Evolutionary conservation across 257 asterid species (phyloP).

Genomic region (Capsicum chinense): DNA sequence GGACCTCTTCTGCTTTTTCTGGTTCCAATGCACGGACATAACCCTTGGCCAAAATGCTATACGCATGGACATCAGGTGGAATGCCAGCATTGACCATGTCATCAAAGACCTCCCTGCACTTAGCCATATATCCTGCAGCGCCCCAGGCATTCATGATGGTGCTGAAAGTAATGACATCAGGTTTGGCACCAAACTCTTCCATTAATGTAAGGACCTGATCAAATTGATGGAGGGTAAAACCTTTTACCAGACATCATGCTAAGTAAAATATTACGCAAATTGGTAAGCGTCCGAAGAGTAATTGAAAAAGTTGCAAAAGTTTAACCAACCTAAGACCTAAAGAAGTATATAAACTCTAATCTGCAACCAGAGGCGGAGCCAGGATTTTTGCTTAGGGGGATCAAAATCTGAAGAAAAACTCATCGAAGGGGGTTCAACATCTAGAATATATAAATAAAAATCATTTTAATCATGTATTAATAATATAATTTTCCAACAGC

Average conservation of each 20-base stretch:
- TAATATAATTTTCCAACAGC: too few relatives aligned
- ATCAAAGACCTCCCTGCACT: slow-evolving; percentile 66
- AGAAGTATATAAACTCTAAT: neutral
- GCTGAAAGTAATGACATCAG: slow-evolving; percentile 71
- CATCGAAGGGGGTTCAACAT: too few relatives aligned
- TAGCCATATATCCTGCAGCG: slow-evolving; percentile 64
- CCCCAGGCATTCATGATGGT: slow-evolving; percentile 80
- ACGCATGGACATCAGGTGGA: slow-evolving; percentile 59
- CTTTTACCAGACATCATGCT: neutral
- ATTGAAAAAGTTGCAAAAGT: slow-evolving; percentile 1
- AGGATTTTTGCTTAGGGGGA: too few relatives aligned
- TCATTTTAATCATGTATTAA: too few relatives aligned
- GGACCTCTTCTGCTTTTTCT: slow-evolving; percentile 70
- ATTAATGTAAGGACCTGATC: slow-evolving; percentile 61
- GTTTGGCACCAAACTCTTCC: slow-evolving; percentile 64
- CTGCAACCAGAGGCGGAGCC: too few relatives aligned
- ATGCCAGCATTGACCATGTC: slow-evolving; percentile 68
- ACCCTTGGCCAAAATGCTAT: slow-evolving; percentile 74
- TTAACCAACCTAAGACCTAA: neutral
- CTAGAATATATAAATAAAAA: too few relatives aligned
- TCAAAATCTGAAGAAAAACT: too few relatives aligned
- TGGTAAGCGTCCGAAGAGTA: neutral
- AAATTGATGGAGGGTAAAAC: neutral
- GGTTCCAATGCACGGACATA: slow-evolving; percentile 63
- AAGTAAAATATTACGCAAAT: neutral